Evolutionary conservation across 495 filamentous ascomycete species (phyloP).

Genomic region (Neurospora sp.): DNA sequence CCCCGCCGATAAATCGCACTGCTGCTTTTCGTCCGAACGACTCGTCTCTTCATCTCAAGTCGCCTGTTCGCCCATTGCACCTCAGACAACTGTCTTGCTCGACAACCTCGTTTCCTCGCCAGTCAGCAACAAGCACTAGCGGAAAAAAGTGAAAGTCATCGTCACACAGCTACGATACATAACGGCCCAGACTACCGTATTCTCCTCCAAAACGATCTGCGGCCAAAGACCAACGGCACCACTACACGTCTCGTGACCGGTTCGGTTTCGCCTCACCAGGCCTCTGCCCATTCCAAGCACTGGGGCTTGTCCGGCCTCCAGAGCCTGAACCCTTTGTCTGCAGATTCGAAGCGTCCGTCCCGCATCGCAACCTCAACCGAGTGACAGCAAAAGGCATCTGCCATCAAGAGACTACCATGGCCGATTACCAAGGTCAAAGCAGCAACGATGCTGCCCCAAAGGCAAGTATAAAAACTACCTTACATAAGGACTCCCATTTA

Average conservation of each 20-base stretch:
- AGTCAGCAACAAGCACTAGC: not conserved
- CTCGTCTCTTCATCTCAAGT: not conserved
- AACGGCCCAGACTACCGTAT: not conserved
- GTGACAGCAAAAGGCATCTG: conserved; percentile 3
- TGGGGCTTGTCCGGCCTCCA: not conserved
- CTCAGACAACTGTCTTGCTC: not conserved
- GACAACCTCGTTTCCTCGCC: not conserved
- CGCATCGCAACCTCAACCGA: not conserved
- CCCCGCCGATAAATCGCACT: not conserved
- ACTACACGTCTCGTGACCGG: not conserved
- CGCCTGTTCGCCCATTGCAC: not conserved
- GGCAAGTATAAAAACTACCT: conserved; percentile 10
- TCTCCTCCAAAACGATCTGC: not conserved
- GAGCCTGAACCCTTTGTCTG: not conserved
- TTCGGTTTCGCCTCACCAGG: not conserved
- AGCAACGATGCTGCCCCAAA: conserved; percentile 17
- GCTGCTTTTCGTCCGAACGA: not conserved
- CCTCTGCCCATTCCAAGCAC: not conserved
- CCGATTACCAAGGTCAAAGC: conserved; percentile 15
- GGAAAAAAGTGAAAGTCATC: not conserved
- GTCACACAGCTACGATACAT: not conserved
- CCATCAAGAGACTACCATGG: conserved; percentile 8
- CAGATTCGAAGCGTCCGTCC: not conserved
- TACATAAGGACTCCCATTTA: not conserved
- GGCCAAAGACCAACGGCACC: not conserved